Base-by-base conservation (phyloP, 1,284 basidiomycete genomes). In the Moesziomyces sp. region DNA sequence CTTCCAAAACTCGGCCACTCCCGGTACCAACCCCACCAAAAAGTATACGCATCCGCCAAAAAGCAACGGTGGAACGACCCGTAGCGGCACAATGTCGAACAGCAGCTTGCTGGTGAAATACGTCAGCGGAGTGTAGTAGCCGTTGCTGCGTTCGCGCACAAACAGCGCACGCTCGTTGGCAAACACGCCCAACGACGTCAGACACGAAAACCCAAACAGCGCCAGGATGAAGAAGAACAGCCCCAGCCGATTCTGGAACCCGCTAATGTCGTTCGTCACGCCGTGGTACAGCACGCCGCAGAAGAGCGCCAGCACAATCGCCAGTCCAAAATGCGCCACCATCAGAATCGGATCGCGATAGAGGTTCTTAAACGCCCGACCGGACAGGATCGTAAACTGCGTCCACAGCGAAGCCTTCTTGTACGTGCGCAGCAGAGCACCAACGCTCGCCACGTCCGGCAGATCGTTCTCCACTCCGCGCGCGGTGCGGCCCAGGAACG, bases 341-440 rank as follows among this genome's bases (percentile, higher is more conserved):
- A 99, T 88, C 57, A 98, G 85, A 60, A 94, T 91, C 0, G 96
- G 95, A 82, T 99, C 94, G 40, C 96, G 89, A 66, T 80, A 84
- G 63, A 98, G 85, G 83, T 98, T 98, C 89, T 98, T 98, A 88
- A 98, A 99, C n/a, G 95, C 94, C 61, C 96, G 86, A 23, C 94
- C 94, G 79, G 93, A 95, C 76, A 99, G 85, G 66, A 98, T 94
- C 81, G 88, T 89, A 84, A 99, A 97, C 86, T 99, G 96, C 21
- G 91, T 94, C 61, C 88, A 88, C 88, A 91, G 93, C 67, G 88
- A 91, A 3, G 94, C 96, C 62, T 93, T 89, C 85, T 91, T 91
- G 81, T 93, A 89, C 3, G 92, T 92, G 34, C 91, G 86, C 76
- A 95, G 85, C 58, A 92, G 43, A 14, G 52, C 49, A 14, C 82